Evolutionary conservation across 495 filamentous ascomycete species (phyloP), one percentile per base, ranked within the genome.

Genomic region (Penicillium nucicola): DNA sequence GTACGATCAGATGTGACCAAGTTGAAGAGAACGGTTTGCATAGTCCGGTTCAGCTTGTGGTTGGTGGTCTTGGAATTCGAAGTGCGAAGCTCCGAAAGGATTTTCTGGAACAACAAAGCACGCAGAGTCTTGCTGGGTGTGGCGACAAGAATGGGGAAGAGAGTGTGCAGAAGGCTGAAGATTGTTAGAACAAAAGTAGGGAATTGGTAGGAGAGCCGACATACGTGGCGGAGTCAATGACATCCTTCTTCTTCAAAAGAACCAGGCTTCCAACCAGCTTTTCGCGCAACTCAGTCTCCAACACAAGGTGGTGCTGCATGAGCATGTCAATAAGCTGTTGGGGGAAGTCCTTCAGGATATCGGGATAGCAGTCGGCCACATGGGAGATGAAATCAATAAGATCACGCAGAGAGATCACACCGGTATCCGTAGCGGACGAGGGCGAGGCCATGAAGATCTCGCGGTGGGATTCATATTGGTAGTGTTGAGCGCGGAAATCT

Each of bases 261-360:
- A 92, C 87, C 55, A 99, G 72, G 64, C 89, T 95, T 25, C 90
- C 89, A 1, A 97, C 92, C 47, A 97, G 79, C 77, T 97, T 97
- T 61, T 97, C 95, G 9, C 95, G 78, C 44, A 97, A 68, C 31
- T 97, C 91, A 15, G 79, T 70, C 60, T 92, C 84, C 17, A 99
- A 75, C 2, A 83, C 77, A 20, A 83, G 79, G 75, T 97, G 92
- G 65, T 97, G 88, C 30, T 84, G 74, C 43, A 79, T 80, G 34
- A 99, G 70, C 53, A 97, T 82, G 32, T 85, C 77, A 51, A 87
- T 88, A 17, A 99, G 76, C 55, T 96, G 87, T 44, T 86, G 79
- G 13, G 89, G 84, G 62, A 96, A 97, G 4, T 77, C 69, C 42
- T 82, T 79, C 12, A 89, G 87, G 54, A 90, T 78, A 19, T 83